phyloP scores from a whole-genome alignment of 164 flowering plant species.

The Piper longum region DNA sequence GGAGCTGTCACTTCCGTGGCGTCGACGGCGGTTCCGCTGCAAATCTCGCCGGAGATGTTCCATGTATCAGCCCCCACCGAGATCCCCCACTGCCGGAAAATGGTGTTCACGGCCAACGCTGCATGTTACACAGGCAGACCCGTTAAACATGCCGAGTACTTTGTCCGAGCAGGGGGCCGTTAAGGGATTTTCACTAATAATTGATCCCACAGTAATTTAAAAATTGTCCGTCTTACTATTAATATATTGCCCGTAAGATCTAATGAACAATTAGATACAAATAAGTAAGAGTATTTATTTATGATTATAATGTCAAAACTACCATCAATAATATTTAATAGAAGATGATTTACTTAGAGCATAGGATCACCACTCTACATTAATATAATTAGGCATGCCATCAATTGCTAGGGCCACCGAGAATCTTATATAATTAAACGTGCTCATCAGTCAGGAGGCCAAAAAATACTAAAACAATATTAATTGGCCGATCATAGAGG shows the following conservation, averaged over 20 bases:
- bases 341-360: no score
- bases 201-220: no score
- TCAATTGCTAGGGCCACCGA: no score
- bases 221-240: no score
- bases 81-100: constrained; percentile 2
- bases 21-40: constrained; percentile 11
- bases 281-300: no score
- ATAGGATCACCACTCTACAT: no score
- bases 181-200: neutral
- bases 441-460: no score
- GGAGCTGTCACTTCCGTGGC: constrained; percentile 2
- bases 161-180: neutral
- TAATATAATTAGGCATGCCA: no score
- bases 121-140: neutral
- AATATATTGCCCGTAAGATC: neutral
- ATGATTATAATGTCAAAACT: neutral
- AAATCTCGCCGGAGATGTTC: constrained; percentile 12
- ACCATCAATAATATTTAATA: neutral
- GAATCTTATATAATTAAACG: no score
- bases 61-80: neutral
- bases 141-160: neutral
- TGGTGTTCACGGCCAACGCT: constrained; percentile 3
- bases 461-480: no score
- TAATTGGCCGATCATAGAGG: no score
- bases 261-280: no score